Evolutionary conservation across 306 rosid genomes (phyloP), one percentile per base, ranked within the genome.

Genomic region (Lablab purpureus): DNA sequence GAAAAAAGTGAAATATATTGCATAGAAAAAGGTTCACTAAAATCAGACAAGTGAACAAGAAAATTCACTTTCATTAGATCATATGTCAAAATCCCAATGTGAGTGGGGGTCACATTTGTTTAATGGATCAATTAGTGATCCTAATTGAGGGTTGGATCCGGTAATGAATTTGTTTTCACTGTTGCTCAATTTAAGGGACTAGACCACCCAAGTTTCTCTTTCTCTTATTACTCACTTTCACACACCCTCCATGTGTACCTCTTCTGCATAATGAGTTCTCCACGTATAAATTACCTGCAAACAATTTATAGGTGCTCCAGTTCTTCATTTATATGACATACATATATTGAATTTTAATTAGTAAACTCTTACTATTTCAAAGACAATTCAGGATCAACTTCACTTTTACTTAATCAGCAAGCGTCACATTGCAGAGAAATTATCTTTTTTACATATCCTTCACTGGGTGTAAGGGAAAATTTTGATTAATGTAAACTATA

Each of bases 1-100:
- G 67, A 21, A 19, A 51, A 73, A 66, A 58, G n/a, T 55, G 41
- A 84, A 32, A 43, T 30, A 45, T 41, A 23, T 36, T 49, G 67
- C 72, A 65, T 28, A 28, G 58, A 9, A 37, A 71, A 84, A 47
- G 6, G 36, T 45, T 74, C 68, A 67, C 15, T 32, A 14, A 84
- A 60, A 56, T 54, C 21, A 45, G 37, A 75, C 63, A 21, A 60
- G 40, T 21, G 41, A 41, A 21, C 23, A 41, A 41, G 43, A 27
- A 34, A 62, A 28, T 56, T 77, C 68, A 43, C 17, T 25, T 54
- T 51, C 21, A 10, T 71, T 27, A 12, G 34, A 49, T 58, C 73
- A 59, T 34, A 68, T 41, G 68, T 69, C 78, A 75, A 56, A 81
- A 25, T 49, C 71, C 59, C 34, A 21, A 49, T 47, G 63, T 54